Evolutionary conservation across 1,284 basidiomycete genomes (phyloP).

Genomic region (Amylostereum areolatum): DNA sequence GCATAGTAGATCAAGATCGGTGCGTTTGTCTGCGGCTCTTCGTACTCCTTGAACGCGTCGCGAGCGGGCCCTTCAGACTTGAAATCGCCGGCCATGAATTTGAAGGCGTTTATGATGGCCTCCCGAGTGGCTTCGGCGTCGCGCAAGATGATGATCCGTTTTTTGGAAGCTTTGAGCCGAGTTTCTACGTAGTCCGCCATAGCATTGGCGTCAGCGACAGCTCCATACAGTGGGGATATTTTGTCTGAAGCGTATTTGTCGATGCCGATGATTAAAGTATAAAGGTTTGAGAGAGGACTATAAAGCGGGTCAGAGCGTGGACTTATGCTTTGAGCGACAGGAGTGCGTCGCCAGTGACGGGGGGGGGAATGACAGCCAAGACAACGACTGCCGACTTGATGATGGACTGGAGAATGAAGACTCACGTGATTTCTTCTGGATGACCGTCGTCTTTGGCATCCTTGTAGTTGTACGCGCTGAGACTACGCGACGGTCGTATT

Average conservation of each 20-base stretch:
- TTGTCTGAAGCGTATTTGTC: background rate
- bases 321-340: too few relatives aligned
- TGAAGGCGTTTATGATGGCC: constrained; percentile 25
- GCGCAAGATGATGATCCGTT: constrained; percentile 25
- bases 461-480: too few relatives aligned
- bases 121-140: constrained; percentile 27
- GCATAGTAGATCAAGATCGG: constrained; percentile 32
- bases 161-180: constrained; percentile 18
- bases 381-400: too few relatives aligned
- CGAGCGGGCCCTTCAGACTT: too few relatives aligned
- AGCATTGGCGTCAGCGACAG: constrained; percentile 21
- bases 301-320: background rate
- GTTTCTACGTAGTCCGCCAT: background rate
- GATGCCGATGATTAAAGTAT: background rate
- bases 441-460: too few relatives aligned
- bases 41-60: constrained; percentile 18
- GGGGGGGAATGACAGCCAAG: too few relatives aligned
- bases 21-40: constrained; percentile 17
- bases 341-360: too few relatives aligned
- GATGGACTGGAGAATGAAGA: too few relatives aligned
- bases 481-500: too few relatives aligned
- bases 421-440: too few relatives aligned
- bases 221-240: constrained; percentile 18
- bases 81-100: too few relatives aligned
- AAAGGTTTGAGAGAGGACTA: background rate